Base-by-base conservation (phyloP, 1,139 yeast species). In the Blastobotrys arbuscula region DNA sequence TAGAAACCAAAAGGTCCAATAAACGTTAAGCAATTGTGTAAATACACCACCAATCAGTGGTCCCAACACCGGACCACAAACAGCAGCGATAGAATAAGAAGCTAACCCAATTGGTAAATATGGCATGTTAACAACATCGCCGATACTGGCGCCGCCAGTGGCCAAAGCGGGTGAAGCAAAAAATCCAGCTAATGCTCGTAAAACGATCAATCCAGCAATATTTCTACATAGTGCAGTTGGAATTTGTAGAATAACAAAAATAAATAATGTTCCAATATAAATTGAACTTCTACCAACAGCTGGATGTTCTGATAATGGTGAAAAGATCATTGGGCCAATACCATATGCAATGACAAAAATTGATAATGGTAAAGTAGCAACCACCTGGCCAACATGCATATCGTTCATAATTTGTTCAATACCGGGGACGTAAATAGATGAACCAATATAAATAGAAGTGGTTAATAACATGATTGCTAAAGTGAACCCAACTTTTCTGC, bases 161-260 rank as follows among this genome's bases (percentile, higher is more conserved):
- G 95, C 83, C 64, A 88, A 72, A 0, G 94, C 90, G 4, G 96
- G 96, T 2, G 90, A 79, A 0, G 92, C 86, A 53, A 84, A 75
- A 33, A 83, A 73, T 1, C 96, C 96, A 36, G 87, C 76, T 56
- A 88, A 78, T 63, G 87, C 85, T 57, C 96, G 73, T 50, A 86
- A 69, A 4, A 86, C 82, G 44, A 85, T 70, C 35, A 68, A 53
- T 2, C 59, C 54, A 3, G 61, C 56, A 24, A 81, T 71, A 55
- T 80, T 78, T 19, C 72, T 64, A 1, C 80, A 66, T 42, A 81
- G 68, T 1, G 84, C 85, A 38, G 54, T 48, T 15, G 53, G 53
- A 21, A 54, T 42, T 51, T 81, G 79, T 57, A 84, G 72, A 15
- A 82, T 65, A 64, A 75, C 73, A 35, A 81, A 80, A 19, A 77